phyloP scores from a whole-genome alignment of 2,329 filamentous ascomycete species.

The Talaromyces sp. region DNA sequence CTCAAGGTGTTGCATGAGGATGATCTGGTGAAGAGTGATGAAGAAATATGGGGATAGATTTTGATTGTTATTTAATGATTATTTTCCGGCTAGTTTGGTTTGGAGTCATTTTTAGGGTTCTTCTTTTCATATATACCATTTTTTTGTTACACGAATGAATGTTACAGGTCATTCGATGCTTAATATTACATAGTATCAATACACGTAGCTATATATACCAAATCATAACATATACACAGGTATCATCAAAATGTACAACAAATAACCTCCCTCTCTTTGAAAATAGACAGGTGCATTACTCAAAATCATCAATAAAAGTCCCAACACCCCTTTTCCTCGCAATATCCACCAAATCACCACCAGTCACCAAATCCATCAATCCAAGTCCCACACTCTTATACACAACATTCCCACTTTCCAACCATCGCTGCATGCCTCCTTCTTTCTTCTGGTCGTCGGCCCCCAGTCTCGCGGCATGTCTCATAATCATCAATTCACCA shows the following conservation, averaged over 20 bases:
- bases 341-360: constrained; percentile 52
- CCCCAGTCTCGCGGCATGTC: constrained; percentile 43
- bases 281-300: not conserved
- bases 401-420: constrained; percentile 60
- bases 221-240: not conserved
- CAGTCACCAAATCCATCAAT: constrained; percentile 63
- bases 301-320: constrained; percentile 43
- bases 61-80: not conserved
- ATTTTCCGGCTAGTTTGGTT: not conserved
- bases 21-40: constrained; percentile 42
- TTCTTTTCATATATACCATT: constrained; percentile 1
- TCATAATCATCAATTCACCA: constrained; percentile 70
- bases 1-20: constrained; percentile 43
- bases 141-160: not conserved
- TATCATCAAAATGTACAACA: not conserved
- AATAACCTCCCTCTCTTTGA: not conserved
- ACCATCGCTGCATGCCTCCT: constrained; percentile 51
- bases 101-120: constrained; percentile 1
- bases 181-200: not conserved
- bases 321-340: constrained; percentile 54
- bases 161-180: not conserved
- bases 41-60: constrained; percentile 41
- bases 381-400: constrained; percentile 66
- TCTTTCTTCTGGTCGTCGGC: constrained; percentile 27
- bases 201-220: not conserved